Evolutionary conservation across 169 alveolate species (phyloP).

Genomic region (Fabrea salina): DNA sequence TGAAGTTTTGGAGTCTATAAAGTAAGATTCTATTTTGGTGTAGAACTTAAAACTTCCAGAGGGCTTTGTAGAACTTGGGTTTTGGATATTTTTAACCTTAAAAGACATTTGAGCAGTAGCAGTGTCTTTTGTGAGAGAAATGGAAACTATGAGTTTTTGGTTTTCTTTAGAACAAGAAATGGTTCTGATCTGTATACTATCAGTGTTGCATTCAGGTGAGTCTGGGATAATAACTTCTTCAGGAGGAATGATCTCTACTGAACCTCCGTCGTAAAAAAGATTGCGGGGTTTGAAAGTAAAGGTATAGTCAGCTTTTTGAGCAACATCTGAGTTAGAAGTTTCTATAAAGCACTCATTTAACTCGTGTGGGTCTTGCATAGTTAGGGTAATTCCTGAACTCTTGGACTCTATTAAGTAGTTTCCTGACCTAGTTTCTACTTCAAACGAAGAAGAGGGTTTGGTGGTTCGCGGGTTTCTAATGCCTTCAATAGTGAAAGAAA

Average conservation of each 20-base stretch:
- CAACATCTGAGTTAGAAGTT: not conserved
- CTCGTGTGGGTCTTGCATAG: not conserved
- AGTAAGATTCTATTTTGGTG: not conserved
- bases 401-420: not conserved
- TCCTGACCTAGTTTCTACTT: not conserved
- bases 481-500: not conserved
- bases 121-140: not conserved
- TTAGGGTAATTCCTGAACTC: not conserved
- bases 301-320: not conserved
- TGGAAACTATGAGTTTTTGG: not conserved
- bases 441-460: not conserved
- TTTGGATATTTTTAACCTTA: not conserved
- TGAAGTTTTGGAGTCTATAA: not conserved
- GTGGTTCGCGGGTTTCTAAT: not conserved
- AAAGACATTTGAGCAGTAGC: not conserved
- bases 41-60: not conserved
- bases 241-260: not conserved
- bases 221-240: not conserved
- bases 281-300: not conserved
- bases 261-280: not conserved
- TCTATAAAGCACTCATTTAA: not conserved
- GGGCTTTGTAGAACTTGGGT: slow-evolving; percentile 1
- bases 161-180: not conserved
- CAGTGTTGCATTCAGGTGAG: not conserved
- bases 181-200: not conserved